Conservation (phyloP, 202 grass and related monocot genomes). For the Elaeis oleifera region DNA sequence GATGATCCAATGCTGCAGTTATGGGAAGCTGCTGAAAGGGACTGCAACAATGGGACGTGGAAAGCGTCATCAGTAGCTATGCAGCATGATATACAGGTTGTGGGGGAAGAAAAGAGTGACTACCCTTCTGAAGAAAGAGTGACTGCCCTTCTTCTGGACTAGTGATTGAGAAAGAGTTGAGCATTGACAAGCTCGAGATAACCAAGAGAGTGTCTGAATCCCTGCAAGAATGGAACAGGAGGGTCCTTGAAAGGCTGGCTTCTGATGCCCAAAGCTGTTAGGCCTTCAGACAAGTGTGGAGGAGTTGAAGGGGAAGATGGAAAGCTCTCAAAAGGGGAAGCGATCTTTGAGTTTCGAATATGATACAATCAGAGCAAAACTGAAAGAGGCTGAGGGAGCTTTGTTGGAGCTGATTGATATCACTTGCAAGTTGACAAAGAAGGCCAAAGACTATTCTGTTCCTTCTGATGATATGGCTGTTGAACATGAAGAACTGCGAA, state of each 20-base stretch:
- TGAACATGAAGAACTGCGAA: slow-evolving; percentile 42
- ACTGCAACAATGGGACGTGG: slow-evolving; percentile 44
- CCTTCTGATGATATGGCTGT: slow-evolving; percentile 27
- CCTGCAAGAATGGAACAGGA: slow-evolving; percentile 44
- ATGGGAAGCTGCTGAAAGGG: slow-evolving; percentile 83
- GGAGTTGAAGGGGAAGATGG: slow-evolving; percentile 74
- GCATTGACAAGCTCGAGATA: slow-evolving; percentile 38
- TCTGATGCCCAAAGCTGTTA: slow-evolving; percentile 57
- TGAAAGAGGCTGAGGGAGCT: slow-evolving; percentile 53
- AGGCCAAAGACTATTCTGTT: slow-evolving; percentile 44
- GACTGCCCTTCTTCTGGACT: slow-evolving; percentile 58
- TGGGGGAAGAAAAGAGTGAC: slow-evolving; percentile 33
- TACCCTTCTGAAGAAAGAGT: slow-evolving; percentile 19
- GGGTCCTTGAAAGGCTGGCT: slow-evolving; percentile 52
- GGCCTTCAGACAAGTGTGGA: slow-evolving; percentile 47
- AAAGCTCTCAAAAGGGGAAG: slow-evolving; percentile 44
- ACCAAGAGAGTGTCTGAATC: slow-evolving; percentile 30
- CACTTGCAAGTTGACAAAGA: slow-evolving; percentile 61
- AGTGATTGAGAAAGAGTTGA: slow-evolving; percentile 41
- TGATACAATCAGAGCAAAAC: slow-evolving; percentile 47
- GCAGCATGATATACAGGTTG: slow-evolving; percentile 44
- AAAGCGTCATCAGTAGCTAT: slow-evolving; percentile 36
- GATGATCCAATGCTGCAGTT: slow-evolving; percentile 90
- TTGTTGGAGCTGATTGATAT: slow-evolving; percentile 56
- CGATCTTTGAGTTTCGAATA: slow-evolving; percentile 47